phyloP scores from a whole-genome alignment of 208 protist genomes.

The Naegleria fowleri region DNA sequence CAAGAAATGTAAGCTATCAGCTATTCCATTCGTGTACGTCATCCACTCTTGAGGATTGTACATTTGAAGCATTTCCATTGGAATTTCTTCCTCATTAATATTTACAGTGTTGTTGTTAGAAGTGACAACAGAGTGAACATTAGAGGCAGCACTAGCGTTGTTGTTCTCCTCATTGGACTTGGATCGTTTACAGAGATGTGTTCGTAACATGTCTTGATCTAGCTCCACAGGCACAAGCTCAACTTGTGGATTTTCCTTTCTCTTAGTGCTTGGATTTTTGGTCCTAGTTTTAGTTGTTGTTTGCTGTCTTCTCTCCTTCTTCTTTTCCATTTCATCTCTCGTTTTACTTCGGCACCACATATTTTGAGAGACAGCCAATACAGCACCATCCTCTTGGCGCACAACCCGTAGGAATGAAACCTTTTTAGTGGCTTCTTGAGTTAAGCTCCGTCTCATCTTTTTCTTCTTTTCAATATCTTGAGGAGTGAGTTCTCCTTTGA shows the following conservation, averaged over 20 bases:
- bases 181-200: not conserved
- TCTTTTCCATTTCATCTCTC: not conserved
- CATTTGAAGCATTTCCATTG: too few species aligned
- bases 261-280: not conserved
- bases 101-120: too few species aligned
- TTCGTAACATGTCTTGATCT: not conserved
- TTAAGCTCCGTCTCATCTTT: not conserved
- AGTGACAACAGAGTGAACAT: too few species aligned
- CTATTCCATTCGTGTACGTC: too few species aligned
- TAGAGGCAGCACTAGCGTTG: too few species aligned
- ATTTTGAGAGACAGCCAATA: not conserved
- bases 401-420: not conserved
- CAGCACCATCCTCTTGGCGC: not conserved
- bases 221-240: not conserved
- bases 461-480: not conserved
- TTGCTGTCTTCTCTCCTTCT: not conserved
- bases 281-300: not conserved
- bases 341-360: not conserved
- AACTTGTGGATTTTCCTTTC: not conserved
- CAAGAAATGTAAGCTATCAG: too few species aligned
- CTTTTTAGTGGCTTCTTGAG: not conserved
- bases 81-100: too few species aligned
- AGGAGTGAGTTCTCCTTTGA: not conserved
- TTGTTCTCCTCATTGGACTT: too few species aligned
- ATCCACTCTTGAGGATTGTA: too few species aligned